A percentile compares a stretch with the other conserved stretches of the same genome.
Evolutionary conservation across 768 basidiomycete species (phyloP).

Genomic region (Neoboletus magnificus): DNA sequence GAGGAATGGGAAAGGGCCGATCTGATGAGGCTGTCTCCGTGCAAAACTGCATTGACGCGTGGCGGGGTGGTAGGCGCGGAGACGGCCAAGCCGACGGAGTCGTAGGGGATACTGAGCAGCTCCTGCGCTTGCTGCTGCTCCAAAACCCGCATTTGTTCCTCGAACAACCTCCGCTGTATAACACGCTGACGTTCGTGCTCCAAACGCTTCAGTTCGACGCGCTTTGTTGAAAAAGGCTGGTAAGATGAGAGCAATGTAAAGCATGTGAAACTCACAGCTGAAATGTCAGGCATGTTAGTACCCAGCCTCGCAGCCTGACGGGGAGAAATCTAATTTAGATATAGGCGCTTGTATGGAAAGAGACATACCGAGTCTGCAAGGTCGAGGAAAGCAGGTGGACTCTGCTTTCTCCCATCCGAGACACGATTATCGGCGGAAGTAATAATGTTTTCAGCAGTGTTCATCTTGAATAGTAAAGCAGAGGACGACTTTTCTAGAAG

Average conservation of each 20-base stretch:
- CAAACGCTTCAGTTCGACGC: constrained; percentile 85
- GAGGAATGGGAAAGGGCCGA: constrained; percentile 46
- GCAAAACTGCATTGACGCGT: constrained; percentile 68
- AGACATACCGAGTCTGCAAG: constrained; percentile 84
- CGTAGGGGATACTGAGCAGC: constrained; percentile 71
- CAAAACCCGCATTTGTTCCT: constrained; percentile 93
- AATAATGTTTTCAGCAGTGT: constrained; percentile 66
- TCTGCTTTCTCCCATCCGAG: constrained; percentile 75
- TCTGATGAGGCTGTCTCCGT: constrained; percentile 49
- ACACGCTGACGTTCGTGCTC: constrained; percentile 84
- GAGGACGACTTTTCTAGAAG: constrained; percentile 49
- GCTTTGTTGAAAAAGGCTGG: constrained; percentile 40
- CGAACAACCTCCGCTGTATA: constrained; percentile 85
- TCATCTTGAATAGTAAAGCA: constrained; percentile 57
- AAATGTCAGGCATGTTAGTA: constrained; percentile 83
- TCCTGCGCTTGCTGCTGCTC: constrained; percentile 90
- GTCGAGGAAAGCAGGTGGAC: constrained; percentile 90
- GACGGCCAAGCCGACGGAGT: constrained; percentile 65
- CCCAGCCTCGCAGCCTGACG: constrained; percentile 75
- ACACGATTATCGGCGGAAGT: constrained; percentile 68
- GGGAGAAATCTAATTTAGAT: constrained; percentile 3
- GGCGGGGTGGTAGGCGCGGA: constrained; percentile 89
- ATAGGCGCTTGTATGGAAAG: constrained; percentile 8
- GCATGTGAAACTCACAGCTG: constrained; percentile 57
- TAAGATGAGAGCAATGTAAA: constrained; percentile 2